Percentiles rank a stretch among this genome's conserved stretches.
Conservation (phyloP, 148 eudicot genomes). For the Arctostaphylos glauca region DNA sequence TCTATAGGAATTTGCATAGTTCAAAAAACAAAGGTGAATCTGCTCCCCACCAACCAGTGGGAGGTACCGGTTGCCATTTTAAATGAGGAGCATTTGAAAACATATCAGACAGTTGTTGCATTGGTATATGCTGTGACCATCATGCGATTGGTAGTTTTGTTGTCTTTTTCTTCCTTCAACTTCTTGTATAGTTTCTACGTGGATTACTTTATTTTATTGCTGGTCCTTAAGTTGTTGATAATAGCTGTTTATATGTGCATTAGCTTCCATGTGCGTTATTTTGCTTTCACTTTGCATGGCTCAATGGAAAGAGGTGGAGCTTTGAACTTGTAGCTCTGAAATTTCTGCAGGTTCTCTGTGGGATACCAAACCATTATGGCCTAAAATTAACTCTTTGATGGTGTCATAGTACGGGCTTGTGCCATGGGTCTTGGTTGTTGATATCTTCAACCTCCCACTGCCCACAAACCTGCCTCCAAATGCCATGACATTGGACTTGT, state of each 20-base stretch:
- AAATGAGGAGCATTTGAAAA: not conserved
- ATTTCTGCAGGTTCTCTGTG: constrained; percentile 26
- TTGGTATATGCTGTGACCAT: not conserved
- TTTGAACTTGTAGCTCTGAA: constrained; percentile 18
- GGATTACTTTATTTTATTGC: not conserved
- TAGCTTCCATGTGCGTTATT: not conserved
- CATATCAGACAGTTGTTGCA: not conserved
- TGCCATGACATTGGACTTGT: constrained; percentile 11
- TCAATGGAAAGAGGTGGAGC: constrained; percentile 13
- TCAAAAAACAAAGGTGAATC: not conserved
- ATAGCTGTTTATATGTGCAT: not conserved
- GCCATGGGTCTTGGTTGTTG: constrained; percentile 17
- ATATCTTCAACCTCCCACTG: constrained; percentile 10
- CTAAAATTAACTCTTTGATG: constrained; percentile 15
- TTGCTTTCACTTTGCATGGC: constrained; percentile 11
- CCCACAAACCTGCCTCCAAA: constrained; percentile 24
- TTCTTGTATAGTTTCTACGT: not conserved
- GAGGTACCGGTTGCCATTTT: not conserved
- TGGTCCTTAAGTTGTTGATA: constrained; percentile 12
- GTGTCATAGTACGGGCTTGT: constrained; percentile 25
- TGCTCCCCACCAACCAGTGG: not conserved
- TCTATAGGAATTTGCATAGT: no score
- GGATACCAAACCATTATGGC: constrained; percentile 20
- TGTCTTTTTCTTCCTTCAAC: not conserved
- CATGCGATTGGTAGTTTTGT: not conserved